Evolutionary conservation across 345 rosid genomes (phyloP).

Genomic region (Syzygium aromaticum): DNA sequence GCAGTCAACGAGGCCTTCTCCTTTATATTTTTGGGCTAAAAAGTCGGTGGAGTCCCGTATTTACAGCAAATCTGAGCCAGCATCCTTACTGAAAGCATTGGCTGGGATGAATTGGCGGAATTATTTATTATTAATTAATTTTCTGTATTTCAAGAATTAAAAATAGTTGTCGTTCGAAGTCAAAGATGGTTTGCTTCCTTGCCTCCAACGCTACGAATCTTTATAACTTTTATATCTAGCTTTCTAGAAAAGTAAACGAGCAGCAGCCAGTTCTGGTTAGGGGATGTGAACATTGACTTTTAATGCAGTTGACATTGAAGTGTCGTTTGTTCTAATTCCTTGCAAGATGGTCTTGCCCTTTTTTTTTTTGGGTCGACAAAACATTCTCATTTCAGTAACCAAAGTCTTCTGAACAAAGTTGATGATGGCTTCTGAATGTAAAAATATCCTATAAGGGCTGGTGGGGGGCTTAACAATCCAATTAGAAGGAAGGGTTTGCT

Average conservation of each 20-base stretch:
- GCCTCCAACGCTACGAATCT: neutral
- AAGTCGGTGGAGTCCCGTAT: neutral
- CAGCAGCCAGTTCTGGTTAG: neutral
- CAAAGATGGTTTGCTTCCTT: neutral
- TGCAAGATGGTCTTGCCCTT: neutral
- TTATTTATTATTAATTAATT: neutral
- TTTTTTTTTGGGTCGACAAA: no score
- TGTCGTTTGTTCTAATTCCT: neutral
- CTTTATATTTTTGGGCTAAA: neutral
- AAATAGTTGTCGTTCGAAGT: neutral
- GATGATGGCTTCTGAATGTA: neutral
- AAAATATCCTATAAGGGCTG: neutral
- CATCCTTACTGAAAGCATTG: neutral
- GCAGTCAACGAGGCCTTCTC: neutral
- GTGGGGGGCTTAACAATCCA: neutral
- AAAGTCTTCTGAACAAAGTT: neutral
- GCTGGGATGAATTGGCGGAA: neutral
- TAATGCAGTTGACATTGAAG: neutral
- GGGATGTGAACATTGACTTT: neutral
- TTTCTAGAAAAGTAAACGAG: neutral
- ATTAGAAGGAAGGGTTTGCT: neutral
- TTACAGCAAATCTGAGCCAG: neutral
- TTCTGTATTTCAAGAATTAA: neutral
- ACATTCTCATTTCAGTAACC: neutral
- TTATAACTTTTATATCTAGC: neutral